A percentile compares a stretch with the other conserved stretches of the same genome.
Conservation (phyloP, 2,329 filamentous ascomycete species). For the Penicillium sp. region DNA sequence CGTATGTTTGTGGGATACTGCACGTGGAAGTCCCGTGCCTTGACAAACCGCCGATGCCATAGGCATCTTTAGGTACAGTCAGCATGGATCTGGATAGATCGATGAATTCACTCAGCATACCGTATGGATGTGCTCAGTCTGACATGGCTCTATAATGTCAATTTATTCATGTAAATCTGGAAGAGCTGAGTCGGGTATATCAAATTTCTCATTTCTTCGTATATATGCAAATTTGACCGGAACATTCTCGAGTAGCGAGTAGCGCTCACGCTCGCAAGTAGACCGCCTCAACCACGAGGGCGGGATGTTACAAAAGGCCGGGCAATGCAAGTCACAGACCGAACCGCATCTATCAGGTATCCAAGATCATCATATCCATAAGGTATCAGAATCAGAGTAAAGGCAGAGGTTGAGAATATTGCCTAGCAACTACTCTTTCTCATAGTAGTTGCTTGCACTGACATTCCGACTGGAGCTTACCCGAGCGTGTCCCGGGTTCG, state of each 20-base stretch:
- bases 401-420: background rate
- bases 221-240: constrained; percentile 28
- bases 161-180: background rate
- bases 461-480: constrained; percentile 40
- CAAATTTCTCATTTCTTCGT: constrained; percentile 25
- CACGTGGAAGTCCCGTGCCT: background rate
- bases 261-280: constrained; percentile 7
- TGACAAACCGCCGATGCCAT: background rate
- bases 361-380: constrained; percentile 13
- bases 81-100: background rate
- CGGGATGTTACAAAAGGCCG: constrained; percentile 3
- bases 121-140: background rate
- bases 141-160: background rate
- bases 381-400: background rate
- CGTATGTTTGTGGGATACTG: too few relatives aligned
- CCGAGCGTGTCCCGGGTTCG: constrained; percentile 50
- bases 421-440: constrained; percentile 28
- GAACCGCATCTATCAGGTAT: constrained; percentile 17
- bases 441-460: constrained; percentile 39
- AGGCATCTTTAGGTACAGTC: background rate
- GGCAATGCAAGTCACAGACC: constrained; percentile 3
- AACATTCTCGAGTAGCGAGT: constrained; percentile 7
- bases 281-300: constrained; percentile 1
- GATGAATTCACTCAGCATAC: background rate
- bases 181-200: background rate